phyloP scores from a whole-genome alignment of 306 rosid genomes.

The Notholithocarpus densiflorus region DNA sequence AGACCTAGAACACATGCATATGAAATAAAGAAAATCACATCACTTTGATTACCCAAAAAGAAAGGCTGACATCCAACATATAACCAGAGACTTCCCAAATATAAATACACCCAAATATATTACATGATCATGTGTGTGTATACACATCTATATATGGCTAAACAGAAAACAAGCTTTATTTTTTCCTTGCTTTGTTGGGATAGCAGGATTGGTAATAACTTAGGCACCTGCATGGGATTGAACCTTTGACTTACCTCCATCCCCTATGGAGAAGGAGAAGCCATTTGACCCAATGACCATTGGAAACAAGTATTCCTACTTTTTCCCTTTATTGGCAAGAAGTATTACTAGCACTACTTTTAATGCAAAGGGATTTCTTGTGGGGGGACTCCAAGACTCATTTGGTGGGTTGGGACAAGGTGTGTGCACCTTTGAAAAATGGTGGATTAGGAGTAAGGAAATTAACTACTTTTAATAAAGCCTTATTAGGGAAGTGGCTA shows the following conservation, averaged over 20 bases:
- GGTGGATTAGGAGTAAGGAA: too few relatives aligned
- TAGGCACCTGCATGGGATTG: not conserved
- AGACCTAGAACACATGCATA: constrained; percentile 43
- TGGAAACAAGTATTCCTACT: not conserved
- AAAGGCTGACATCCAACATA: not conserved
- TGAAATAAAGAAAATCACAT: constrained; percentile 7
- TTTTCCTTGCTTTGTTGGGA: not conserved
- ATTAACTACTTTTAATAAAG: too few relatives aligned
- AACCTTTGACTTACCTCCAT: not conserved
- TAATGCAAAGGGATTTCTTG: too few relatives aligned
- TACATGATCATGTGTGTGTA: not conserved
- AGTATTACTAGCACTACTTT: not conserved
- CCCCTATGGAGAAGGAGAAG: not conserved
- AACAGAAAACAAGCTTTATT: not conserved
- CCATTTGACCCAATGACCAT: not conserved
- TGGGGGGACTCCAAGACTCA: too few relatives aligned
- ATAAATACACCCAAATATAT: not conserved
- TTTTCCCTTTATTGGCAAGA: not conserved
- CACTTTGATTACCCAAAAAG: not conserved
- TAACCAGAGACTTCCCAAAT: not conserved
- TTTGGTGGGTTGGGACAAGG: too few relatives aligned
- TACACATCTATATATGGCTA: not conserved
- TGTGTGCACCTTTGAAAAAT: too few relatives aligned
- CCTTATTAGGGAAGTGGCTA: too few relatives aligned
- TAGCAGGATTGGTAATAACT: not conserved